Evolutionary conservation across 2,329 filamentous ascomycete genomes (phyloP).

Genomic region (Alternaria hordeiaustralica): DNA sequence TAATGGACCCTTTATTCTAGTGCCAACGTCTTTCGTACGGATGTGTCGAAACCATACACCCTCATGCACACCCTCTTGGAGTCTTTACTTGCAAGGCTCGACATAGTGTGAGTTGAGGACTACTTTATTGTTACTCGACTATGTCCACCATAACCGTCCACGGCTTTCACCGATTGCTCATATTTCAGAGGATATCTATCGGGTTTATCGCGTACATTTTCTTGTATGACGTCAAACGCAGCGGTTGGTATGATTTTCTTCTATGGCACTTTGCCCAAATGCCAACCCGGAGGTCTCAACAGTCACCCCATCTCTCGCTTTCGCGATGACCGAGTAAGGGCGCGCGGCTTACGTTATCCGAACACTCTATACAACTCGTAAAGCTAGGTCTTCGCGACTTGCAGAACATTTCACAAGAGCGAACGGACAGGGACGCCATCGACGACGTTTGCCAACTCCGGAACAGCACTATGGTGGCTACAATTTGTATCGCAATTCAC

Average conservation of each 20-base stretch:
- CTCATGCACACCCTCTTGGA: background rate
- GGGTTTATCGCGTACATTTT: background rate
- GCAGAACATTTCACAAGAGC: background rate
- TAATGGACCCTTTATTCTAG: constrained; percentile 4
- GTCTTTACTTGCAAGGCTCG: background rate
- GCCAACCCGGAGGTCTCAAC: background rate
- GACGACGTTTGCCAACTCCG: background rate
- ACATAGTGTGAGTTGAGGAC: background rate
- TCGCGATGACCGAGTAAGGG: background rate
- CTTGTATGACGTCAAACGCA: background rate
- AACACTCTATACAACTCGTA: background rate
- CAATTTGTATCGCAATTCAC: background rate
- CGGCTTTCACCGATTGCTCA: background rate
- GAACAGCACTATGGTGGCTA: background rate
- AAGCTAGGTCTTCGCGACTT: background rate
- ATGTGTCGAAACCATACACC: background rate
- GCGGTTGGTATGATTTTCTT: too few relatives aligned
- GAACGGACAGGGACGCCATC: background rate
- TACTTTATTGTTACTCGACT: background rate
- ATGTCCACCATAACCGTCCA: background rate
- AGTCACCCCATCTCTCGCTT: background rate
- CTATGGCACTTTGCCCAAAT: background rate
- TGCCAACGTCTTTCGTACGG: background rate
- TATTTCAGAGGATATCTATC: background rate
- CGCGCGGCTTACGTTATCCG: too few relatives aligned